Base-by-base conservation (phyloP, 805 yeast species). In the Candida ortonii region DNA sequence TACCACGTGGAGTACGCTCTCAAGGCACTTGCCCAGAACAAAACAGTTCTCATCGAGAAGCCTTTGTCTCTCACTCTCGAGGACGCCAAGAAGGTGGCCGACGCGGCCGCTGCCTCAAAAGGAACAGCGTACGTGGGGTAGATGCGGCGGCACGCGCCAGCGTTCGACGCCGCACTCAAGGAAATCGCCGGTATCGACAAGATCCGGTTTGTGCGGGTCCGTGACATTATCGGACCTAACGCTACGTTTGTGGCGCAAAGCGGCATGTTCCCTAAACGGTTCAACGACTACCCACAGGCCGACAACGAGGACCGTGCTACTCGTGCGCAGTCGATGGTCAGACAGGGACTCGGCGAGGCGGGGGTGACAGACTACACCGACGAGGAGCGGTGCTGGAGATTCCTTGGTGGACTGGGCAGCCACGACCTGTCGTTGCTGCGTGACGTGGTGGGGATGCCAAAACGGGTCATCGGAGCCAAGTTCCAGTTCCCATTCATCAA, bases 21-120 rank as follows among this genome's bases (percentile, higher is more conserved):
- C 11, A 14, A 16, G 22, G 31, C 31, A n/a, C 22, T 28, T 6
- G 7, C 14, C 13, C 20, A 28, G n/a, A 14, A 28, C 10, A 28
- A 28, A 12, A 14, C 5, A 11, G 31, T 28, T 12, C 11, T 28
- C 22, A 28, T 28, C 22, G 31, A 28, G 23, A 28, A 28, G 13
- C 31, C 31, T 16, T 16, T 28, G 31, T 21, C 31, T 12, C 14
- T 28, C n/a, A 28, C 31, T 6, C 5, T 17, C 8, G 13, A 28
- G 22, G 31, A 28, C 17, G 31, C 31, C 15, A 16, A 15, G 11
- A 5, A 11, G 31, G 7, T 30, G 7, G 13, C 15, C 7, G 29
- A 12, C 3, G 53, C 53, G 3, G 29, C 32, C 20, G 33, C 34
- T 23, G 46, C 46, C 20, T 32, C 36, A 6, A 26, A 25, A 8